These are phyloP conservation scores for Ilyonectria mors-panacis DNA, from an alignment of 2,329 filamentous ascomycete species.

Conservation along the genomic window DNA sequence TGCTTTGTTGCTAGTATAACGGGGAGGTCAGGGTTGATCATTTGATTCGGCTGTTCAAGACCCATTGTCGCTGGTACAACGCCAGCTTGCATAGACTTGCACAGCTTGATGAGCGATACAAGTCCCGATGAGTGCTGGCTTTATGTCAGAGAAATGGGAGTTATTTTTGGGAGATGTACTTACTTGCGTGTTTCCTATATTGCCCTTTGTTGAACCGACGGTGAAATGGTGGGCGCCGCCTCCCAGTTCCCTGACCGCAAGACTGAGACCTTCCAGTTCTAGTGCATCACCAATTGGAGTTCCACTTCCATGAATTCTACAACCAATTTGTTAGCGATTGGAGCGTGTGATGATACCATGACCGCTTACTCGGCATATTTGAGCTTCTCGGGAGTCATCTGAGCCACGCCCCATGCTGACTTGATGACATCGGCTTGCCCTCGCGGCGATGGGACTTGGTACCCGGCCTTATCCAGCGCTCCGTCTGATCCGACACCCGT, in stretches of 20 bases:
- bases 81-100: constrained; percentile 3
- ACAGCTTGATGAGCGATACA: constrained; percentile 4
- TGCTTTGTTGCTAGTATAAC: background rate
- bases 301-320: no score
- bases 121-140: background rate
- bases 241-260: background rate
- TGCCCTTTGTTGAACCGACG: constrained; percentile 5
- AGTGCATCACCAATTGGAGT: no score
- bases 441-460: constrained; percentile 1
- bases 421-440: constrained; percentile 9
- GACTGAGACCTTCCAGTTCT: background rate
- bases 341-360: no score
- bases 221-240: background rate
- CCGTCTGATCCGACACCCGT: constrained; percentile 1
- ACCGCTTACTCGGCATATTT: background rate
- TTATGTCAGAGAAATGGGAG: background rate
- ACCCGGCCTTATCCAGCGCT: background rate
- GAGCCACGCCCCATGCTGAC: background rate
- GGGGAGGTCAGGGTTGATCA: background rate
- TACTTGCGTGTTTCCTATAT: constrained; percentile 5
- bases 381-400: background rate
- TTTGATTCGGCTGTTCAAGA: background rate
- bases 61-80: background rate
- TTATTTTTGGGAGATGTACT: background rate
- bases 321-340: no score